Evolutionary conservation across 208 protist genomes (phyloP), one percentile per base, ranked within the genome.

Genomic region (Novymonas esmeraldas): DNA sequence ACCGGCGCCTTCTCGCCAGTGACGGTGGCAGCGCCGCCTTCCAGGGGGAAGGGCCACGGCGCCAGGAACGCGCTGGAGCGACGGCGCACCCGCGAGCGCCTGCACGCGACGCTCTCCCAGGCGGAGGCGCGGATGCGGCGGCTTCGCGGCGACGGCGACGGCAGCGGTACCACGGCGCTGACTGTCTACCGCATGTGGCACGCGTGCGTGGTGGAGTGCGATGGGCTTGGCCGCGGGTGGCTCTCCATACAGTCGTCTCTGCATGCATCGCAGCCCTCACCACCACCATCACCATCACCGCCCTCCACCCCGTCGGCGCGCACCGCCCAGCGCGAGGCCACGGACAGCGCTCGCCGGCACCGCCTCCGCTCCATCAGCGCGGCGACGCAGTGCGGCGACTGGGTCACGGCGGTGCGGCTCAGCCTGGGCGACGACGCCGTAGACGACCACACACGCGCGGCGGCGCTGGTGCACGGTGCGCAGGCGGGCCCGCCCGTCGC

Each of bases 331-430:
- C 41, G 20, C 55, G 31, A 6, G 13, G 31, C 44, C 9, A n/a
- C 52, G 5, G 29, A 7, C 6, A 6, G 22, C 14, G 20, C 39
- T 9, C 39, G 29, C n/a, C 24, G 31, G 22, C 22, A 4, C 13
- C 18, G 28, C 36, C 48, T 67, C 3, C 69, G 36, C 3, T 62
- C 75, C 22, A 59, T 93, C 42, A 71, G 87, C 51, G 38, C n/a
- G 6, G 70, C 62, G 31, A 89, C 85, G 44, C 70, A 81, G 55
- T 26, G 22, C 7, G 70, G 84, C 20, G 78, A 90, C 55, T 93
- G 87, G 87, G 75, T 36, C 18, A 28, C 59, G 9, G 82, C 88
- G 9, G 45, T 94, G 60, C 48, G 33, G 24, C 64, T 78, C 10
- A 69, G 70, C 36, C 51, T 68, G 44, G 28, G 4, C 26, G 39